Evolutionary conservation across 75 land plant genomes (phyloP).

Genomic region (Pinus tabuliformis): DNA sequence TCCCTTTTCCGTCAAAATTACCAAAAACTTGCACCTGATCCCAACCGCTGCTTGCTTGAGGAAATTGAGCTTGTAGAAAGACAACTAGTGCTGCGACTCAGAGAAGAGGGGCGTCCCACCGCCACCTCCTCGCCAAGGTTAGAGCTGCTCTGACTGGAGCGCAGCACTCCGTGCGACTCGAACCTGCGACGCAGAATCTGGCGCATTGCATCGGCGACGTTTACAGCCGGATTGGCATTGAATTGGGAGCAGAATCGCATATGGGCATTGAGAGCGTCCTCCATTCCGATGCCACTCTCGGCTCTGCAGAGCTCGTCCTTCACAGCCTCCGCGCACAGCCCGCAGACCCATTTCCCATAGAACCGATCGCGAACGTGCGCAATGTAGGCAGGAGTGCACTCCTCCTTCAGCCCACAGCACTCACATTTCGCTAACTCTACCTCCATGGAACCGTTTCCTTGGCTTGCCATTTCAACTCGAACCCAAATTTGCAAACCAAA

Average conservation of each 20-base stretch:
- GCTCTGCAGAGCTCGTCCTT: conserved; percentile 49
- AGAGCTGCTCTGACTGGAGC: conserved; percentile 5
- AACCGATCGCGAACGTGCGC: conserved; percentile 35
- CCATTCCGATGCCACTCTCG: conserved; percentile 23
- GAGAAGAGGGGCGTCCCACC: conserved; percentile 1
- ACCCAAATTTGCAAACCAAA: not conserved
- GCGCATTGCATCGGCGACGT: conserved; percentile 56
- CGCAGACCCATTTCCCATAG: conserved; percentile 66
- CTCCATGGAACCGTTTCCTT: conserved; percentile 10
- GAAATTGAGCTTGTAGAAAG: not conserved
- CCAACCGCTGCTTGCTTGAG: too few relatives aligned
- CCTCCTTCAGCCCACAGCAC: conserved; percentile 70
- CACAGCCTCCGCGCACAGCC: conserved; percentile 72
- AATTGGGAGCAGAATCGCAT: conserved; percentile 61
- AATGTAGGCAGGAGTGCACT: conserved; percentile 61
- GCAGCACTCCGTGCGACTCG: conserved; percentile 20
- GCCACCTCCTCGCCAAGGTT: not conserved
- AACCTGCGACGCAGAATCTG: conserved; percentile 39
- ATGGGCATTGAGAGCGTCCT: conserved; percentile 73
- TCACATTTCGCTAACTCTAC: conserved; percentile 55
- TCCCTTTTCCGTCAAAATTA: too few relatives aligned
- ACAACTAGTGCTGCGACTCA: not conserved
- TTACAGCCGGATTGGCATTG: conserved; percentile 63
- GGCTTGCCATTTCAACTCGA: not conserved
- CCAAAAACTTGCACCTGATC: too few relatives aligned